Base-by-base conservation (phyloP, 2,329 filamentous ascomycete genomes). In the Sarocladium brachiariae region DNA sequence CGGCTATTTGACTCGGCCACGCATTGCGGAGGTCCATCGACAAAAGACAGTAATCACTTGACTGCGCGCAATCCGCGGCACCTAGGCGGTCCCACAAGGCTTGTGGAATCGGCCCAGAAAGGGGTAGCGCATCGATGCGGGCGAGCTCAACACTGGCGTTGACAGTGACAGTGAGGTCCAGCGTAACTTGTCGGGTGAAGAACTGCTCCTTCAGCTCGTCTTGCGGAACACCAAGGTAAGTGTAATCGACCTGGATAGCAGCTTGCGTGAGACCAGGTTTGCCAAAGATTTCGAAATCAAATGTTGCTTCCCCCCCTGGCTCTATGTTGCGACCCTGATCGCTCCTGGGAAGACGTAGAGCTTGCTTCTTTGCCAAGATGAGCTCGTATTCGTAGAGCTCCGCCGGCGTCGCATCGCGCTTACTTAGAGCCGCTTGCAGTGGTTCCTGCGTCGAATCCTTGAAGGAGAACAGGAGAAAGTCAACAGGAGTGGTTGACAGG, bases 371-470 rank as follows among this genome's bases (percentile, higher is more conserved):
- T 53, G 86, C 81, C 39, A 95, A 72, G 53, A 91, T 86, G 47
- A 89, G 73, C 63, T 96, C 90, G 52, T 92, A 81, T 63, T 96
- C 91, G 62, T 95, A 91, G 5, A 93, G 70, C 61, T 96, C 90
- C 2, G 84, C 81, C 0, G 86, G 80, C 9, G 86, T 81, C 2
- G 91, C 80, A 58, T 95, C 87, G 60, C 88, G 86, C 59, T 84
- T 89, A 50, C 73, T 77, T 41, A 95, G 73, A 0, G 88, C 87
- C 31, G 82, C 74, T 59, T 92, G 87, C 14, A 96, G 73, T 8
- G 87, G 83, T 6, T 77, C 78, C 54, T 89, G 89, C 0, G 89
- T 91, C 1, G 90, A 95, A 68, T 96, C 90, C 58, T 90, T 84
- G 63, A 95, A 95, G 0, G 89, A 91, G 53, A 96, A 89, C 23